Conservation (phyloP, 2,329 filamentous ascomycete genomes). For the Arachnopeziza araneosa region DNA sequence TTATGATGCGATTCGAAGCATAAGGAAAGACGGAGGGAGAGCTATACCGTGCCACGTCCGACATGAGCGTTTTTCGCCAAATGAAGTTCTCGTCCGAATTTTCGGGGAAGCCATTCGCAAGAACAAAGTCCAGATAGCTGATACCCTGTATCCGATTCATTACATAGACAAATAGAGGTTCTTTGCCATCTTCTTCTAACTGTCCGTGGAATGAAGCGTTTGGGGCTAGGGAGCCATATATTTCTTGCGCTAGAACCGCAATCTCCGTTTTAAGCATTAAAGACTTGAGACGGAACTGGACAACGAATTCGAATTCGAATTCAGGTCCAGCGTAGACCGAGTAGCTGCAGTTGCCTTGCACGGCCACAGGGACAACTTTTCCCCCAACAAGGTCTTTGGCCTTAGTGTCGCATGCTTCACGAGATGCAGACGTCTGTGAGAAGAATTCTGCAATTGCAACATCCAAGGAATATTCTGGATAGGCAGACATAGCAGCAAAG, state of each 20-base stretch:
- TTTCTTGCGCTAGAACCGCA: slow-evolving; percentile 24
- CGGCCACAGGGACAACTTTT: slow-evolving; percentile 28
- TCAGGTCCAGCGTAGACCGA: slow-evolving; percentile 34
- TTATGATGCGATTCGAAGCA: not conserved
- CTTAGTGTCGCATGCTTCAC: slow-evolving; percentile 16
- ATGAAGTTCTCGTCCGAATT: slow-evolving; percentile 30
- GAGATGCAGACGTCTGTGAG: slow-evolving; percentile 22
- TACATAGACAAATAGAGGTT: not conserved
- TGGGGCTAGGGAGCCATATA: slow-evolving; percentile 31
- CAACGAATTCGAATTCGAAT: slow-evolving; percentile 19
- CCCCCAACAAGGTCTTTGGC: slow-evolving; percentile 30
- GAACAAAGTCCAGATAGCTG: not conserved
- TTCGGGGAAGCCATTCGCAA: slow-evolving; percentile 20
- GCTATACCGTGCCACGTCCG: slow-evolving; percentile 24
- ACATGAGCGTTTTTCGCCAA: slow-evolving; percentile 34
- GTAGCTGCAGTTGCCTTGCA: slow-evolving; percentile 37
- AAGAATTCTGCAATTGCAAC: slow-evolving; percentile 26
- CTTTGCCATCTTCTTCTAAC: not conserved
- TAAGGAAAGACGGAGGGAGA: not conserved
- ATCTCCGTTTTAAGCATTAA: slow-evolving; percentile 31
- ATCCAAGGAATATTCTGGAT: slow-evolving; percentile 22
- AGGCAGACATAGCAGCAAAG: slow-evolving; percentile 13
- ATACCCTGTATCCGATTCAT: not conserved
- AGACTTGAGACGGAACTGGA: slow-evolving; percentile 36
- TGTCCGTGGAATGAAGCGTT: not conserved